Conservation (phyloP, 1,284 basidiomycete genomes). For the Earliella scabrosa region DNA sequence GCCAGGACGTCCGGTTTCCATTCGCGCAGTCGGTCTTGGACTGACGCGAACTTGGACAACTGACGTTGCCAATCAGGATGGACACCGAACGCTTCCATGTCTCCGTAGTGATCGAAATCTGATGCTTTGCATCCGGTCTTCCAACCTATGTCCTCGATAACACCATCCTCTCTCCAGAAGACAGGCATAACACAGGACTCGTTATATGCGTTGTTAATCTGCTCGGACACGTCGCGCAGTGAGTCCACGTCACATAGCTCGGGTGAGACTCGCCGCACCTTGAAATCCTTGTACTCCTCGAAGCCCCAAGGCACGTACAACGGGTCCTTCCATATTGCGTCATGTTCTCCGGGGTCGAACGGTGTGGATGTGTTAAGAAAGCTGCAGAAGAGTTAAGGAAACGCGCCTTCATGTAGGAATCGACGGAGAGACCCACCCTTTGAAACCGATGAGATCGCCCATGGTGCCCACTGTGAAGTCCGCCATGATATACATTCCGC, state of each 20-base stretch:
- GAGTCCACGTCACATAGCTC: neutral
- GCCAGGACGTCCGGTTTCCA: slow-evolving; percentile 81
- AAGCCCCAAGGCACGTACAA: slow-evolving; percentile 84
- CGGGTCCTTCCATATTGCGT: slow-evolving; percentile 78
- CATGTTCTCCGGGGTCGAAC: slow-evolving; percentile 78
- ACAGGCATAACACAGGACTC: slow-evolving; percentile 73
- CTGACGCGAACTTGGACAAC: slow-evolving; percentile 90
- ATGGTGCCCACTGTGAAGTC: slow-evolving; percentile 95
- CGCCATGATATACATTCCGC: slow-evolving; percentile 88
- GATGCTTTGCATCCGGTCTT: slow-evolving; percentile 75
- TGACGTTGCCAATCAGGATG: slow-evolving; percentile 94
- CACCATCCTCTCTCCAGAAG: slow-evolving; percentile 81
- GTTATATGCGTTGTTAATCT: slow-evolving; percentile 74
- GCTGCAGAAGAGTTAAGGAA: slow-evolving; percentile 42
- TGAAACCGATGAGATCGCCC: slow-evolving; percentile 84
- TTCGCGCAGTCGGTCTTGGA: slow-evolving; percentile 91
- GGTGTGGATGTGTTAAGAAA: slow-evolving; percentile 81
- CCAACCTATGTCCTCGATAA: slow-evolving; percentile 54
- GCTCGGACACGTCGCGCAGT: neutral
- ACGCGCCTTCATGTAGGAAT: neutral
- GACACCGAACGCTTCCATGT: slow-evolving; percentile 96
- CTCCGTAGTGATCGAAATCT: slow-evolving; percentile 93
- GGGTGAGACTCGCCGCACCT: slow-evolving; percentile 41
- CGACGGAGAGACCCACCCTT: slow-evolving; percentile 56
- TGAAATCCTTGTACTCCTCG: slow-evolving; percentile 82